Percentiles rank a stretch among this genome's conserved stretches.
phyloP scores from a whole-genome alignment of 768 basidiomycete species.

The Amanita rubescens region DNA sequence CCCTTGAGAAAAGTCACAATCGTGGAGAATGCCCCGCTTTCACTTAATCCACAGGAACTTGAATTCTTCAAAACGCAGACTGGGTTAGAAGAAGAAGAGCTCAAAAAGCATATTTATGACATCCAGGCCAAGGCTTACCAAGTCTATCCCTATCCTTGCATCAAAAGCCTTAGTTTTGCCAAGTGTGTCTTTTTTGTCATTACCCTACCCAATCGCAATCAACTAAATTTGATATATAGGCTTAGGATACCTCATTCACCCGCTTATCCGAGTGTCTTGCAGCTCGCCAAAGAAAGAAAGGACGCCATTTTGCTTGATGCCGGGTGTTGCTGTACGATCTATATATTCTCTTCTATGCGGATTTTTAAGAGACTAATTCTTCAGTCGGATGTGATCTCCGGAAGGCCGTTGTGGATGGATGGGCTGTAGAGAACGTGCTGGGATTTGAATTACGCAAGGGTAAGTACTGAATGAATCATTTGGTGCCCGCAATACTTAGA shows the following conservation, averaged over 20 bases:
- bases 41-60: conserved; percentile 19
- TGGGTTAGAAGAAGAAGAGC: conserved; percentile 25
- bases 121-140: conserved; percentile 29
- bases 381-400: conserved; percentile 34
- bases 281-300: conserved; percentile 17
- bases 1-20: background rate
- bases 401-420: conserved; percentile 33
- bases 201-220: background rate
- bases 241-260: conserved; percentile 27
- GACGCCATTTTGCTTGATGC: conserved; percentile 33
- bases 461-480: conserved; percentile 1
- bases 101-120: conserved; percentile 31
- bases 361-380: background rate
- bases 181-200: conserved; percentile 14
- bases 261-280: conserved; percentile 24
- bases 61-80: conserved; percentile 30
- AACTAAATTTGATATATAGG: conserved; percentile 3
- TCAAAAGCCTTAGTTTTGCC: conserved; percentile 26
- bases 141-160: conserved; percentile 27
- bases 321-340: conserved; percentile 34
- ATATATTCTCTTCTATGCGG: background rate
- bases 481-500: background rate
- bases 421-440: conserved; percentile 27
- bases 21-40: background rate
- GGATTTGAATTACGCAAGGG: conserved; percentile 30